Base-by-base conservation (phyloP, 1,284 basidiomycete species). In the Omphalotus olearius region DNA sequence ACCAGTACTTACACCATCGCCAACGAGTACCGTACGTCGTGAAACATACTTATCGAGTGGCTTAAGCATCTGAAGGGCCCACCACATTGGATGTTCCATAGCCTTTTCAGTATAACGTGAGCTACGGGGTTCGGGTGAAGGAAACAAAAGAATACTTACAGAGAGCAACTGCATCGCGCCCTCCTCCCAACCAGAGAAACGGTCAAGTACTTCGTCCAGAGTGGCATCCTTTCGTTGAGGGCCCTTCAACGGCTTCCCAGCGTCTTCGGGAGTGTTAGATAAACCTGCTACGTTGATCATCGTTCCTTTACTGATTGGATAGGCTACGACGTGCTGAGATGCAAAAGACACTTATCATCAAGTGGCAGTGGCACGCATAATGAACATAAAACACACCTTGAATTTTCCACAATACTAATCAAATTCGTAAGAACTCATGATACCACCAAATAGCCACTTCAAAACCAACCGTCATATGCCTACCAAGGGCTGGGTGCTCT, bases 241-340 rank as follows among this genome's bases (percentile, higher is more conserved):
- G 4, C 64, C 68, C 10, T 70, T 60, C 48, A 66, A 68, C 3
- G 52, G 46, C 4, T 67, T 67, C 16, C 68, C 68, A 49, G 73
- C 73, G 16, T 62, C 60, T 5, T 62, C 62, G 16, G 59, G 61
- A 9, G 67, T 60, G n/a, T 66, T 64, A 26, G 54, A 47, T 38
- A 72, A 69, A 1, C 69, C 66, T n/a, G 71, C 74, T 20, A 78
- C 61, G 52, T 78, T 80, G 52, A 79, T 60, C 4, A 69, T 53
- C 6, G 56, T 60, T 0, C 74, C 73, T 37, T 68, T 64, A 10
- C 72, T 67, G 39, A 79, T 65, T 0, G 74, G 71, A 59, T 72
- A 79, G 3, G 67, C 60, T 1, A 76, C 69, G 4, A 76, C 51
- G 59, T 77, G 69, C 76, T 77, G 51, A 6, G 20, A 13, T 10